These are phyloP conservation scores for Entrophospora sp. DNA, from an alignment of 192 early-diverging fungal species.

Conservation along the genomic window DNA sequence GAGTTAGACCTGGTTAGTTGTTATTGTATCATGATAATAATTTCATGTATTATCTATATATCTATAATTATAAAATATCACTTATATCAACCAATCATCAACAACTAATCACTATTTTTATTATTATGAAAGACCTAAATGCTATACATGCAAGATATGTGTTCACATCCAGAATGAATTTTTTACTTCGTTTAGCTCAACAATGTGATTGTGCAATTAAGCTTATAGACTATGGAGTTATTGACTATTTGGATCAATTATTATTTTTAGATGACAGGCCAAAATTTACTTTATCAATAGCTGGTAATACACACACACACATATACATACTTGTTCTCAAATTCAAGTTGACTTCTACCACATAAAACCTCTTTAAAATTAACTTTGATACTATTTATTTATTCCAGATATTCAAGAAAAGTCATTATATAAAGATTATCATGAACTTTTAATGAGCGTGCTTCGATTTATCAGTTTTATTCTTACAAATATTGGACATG, in stretches of 20 bases:
- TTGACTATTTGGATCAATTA: constrained; percentile 68
- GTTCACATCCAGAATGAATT: constrained; percentile 72
- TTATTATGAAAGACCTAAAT: neutral
- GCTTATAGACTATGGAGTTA: constrained; percentile 66
- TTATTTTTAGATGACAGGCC: constrained; percentile 64
- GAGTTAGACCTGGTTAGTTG: neutral
- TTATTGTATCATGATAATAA: neutral
- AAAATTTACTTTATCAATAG: neutral
- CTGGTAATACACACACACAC: no score
- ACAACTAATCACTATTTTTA: neutral
- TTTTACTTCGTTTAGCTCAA: constrained; percentile 75
- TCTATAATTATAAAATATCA: neutral
- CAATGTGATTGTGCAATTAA: constrained; percentile 63
- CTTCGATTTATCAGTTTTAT: constrained; percentile 9
- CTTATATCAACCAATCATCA: neutral
- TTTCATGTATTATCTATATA: neutral
- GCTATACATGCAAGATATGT: constrained; percentile 33
- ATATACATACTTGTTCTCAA: no score
- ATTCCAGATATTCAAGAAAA: constrained; percentile 1
- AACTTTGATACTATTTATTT: neutral
- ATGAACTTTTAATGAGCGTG: constrained; percentile 11
- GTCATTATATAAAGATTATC: neutral
- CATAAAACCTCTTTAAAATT: neutral
- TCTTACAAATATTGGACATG: constrained; percentile 6
- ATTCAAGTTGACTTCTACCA: neutral